Base-by-base conservation (phyloP, 108 stramenopile genomes). In the Ochromonas danica region DNA sequence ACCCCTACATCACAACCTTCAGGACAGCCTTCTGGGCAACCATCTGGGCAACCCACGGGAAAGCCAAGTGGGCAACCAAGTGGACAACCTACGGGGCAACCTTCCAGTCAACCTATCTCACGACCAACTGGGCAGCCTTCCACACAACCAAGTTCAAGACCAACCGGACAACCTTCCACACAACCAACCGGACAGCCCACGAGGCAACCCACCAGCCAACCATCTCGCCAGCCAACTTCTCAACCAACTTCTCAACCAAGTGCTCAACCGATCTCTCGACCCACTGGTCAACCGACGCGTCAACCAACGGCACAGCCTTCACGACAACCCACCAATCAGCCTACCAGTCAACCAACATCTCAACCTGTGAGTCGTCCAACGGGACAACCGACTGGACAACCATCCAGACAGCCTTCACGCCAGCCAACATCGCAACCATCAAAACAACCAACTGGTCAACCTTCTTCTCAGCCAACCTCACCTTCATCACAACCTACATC, bases 181-280 rank as follows among this genome's bases (percentile, higher is more conserved):
- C 39, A 70, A 40, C 67, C 67, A 70, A 40, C 67, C 14, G 22
- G 10, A 17, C 67, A 70, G 40, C 67, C 67, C 40, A 70, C 67
- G 40, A 40, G 10, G 40, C 67, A 70, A 22, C 67, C 67, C 33
- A 17, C 67, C 14, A 31, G 22, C 36, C 45, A 75, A 36, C 72
- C 72, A 27, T 41, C 72, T 36, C 22, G 10, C 10, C 28, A 27
- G 41, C 72, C 72, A 57, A 42, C 72, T 10, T 6, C 6, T 17
- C 72, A 75, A 75, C 72, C 72, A 75, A 75, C 72, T 6, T 6
- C 40, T 31, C 72, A 75, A 36, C 72, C 72, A 6, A 42, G 14
- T 6, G 25, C 6, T 14, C 43, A 75, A 25, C 72, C 72, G 6
- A 42, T 33, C 30, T 35, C 27, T 6, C 36, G 6, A 27, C 72